Base-by-base conservation (phyloP, 768 basidiomycete species). In the Lactarius vividus region DNA sequence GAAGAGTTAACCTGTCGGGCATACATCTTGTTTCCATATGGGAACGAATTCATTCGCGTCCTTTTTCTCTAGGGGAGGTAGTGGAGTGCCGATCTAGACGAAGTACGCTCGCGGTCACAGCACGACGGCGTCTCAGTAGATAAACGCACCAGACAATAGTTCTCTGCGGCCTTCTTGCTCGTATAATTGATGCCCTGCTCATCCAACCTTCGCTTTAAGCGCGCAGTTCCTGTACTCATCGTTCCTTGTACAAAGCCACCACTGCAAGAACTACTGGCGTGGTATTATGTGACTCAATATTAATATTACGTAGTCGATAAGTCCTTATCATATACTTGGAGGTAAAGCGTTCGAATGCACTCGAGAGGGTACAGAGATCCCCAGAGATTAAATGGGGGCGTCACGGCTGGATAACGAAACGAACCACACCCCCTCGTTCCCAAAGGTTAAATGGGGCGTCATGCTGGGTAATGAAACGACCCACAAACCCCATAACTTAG, bases 21-120 rank as follows among this genome's bases (percentile, higher is more conserved):
- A 64, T 72, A 93, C 94, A 71, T 98, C 96, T 82, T 98, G 97
- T 74, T 98, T 94, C 96, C 97, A 98, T 62, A 97, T 76, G 0
- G 97, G 96, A 31, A 98, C 94, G 75, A 96, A 98, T 75, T 98
- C 97, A 69, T 90, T 89, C 7, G 84, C 87, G 74, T 98, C 97
- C 33, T 88, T 87, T 75, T 96, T 96, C 72, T 96, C 92, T n/a
- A 99, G 84, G 2, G 96, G 88, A 1, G 96, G 96, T 3, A 98
- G 78, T 2, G 96, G 93, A 20, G 96, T 98, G 3, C 96, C 96
- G 75, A 96, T 94, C 90, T 96, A 71, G 37, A 67, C 42, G 15
- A 31, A 29, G 49, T 23, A n/a, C n/a, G 61, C 49, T 31, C 29
- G 29, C n/a, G 31, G 5, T 6, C 44, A 35, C 33, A 46, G 23